A percentile compares a stretch with the other conserved stretches of the same genome.
Evolutionary conservation across 805 yeast species (phyloP).

Genomic region (Kodamaea laetipori): DNA sequence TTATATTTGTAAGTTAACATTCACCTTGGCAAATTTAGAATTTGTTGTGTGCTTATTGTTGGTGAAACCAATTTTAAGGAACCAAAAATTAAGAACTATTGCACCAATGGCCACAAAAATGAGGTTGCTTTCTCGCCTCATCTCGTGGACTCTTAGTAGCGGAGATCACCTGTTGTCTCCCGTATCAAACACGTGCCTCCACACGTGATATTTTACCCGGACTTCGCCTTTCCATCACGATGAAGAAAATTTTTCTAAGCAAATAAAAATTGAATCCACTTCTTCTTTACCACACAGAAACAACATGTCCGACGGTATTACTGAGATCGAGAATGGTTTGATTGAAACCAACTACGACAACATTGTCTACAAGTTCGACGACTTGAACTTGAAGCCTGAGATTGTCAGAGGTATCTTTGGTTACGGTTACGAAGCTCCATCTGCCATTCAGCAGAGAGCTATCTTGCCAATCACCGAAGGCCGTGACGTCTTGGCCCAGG

Average conservation of each 20-base stretch:
- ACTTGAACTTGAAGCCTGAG: slow-evolving; percentile 69
- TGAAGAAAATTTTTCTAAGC: slow-evolving; percentile 18
- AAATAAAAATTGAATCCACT: slow-evolving; percentile 1
- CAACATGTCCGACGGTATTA: slow-evolving; percentile 66
- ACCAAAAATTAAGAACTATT: too few species aligned
- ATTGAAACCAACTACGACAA: slow-evolving; percentile 97
- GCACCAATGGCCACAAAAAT: too few species aligned
- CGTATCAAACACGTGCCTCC: slow-evolving; percentile 12
- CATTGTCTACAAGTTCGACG: slow-evolving; percentile 72
- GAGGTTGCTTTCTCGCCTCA: too few species aligned
- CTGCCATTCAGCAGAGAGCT: slow-evolving; percentile 97
- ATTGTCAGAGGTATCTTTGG: slow-evolving; percentile 78
- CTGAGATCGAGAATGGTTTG: slow-evolving; percentile 77
- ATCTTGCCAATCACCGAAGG: slow-evolving; percentile 93
- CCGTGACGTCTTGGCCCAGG: slow-evolving; percentile 96
- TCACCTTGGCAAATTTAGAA: too few species aligned
- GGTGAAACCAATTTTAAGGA: too few species aligned
- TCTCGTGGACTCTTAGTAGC: too few species aligned
- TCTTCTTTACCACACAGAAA: slow-evolving; percentile 9
- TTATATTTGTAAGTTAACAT: too few species aligned
- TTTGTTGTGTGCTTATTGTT: too few species aligned
- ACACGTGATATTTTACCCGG: slow-evolving; percentile 9
- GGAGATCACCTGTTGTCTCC: slow-evolving; percentile 6
- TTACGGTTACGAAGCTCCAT: slow-evolving; percentile 94
- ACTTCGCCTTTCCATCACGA: slow-evolving; percentile 13